Evolutionary conservation across 805 yeast genomes (phyloP), one percentile per base, ranked within the genome.

Genomic region (Jamesozyma rosinii): DNA sequence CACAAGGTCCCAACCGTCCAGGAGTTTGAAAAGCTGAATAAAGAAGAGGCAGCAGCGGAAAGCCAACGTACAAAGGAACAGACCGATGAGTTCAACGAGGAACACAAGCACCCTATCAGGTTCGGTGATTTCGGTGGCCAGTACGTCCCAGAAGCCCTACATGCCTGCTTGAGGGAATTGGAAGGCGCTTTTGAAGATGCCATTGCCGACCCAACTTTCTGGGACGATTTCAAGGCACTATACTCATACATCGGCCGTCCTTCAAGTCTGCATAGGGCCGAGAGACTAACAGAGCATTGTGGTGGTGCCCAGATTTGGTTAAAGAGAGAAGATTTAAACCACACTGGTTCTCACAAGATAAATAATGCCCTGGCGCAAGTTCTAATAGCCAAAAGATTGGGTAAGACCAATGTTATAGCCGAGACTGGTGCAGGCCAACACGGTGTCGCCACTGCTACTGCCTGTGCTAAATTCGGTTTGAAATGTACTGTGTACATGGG

Each of bases 71-170:
- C 24, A 6, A 19, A 19, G 13, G 21, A 33, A 17, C 21, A n/a
- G 6, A 15, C 6, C 13, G 51, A 49, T 32, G 43, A 43, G 19
- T 74, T 76, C 49, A 70, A 70, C 45, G 92, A 83, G 62, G 47
- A 50, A 4, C 92, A 83, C 59, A 75, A 77, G 49, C 83, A 75
- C 60, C 75, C 79, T 52, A 82, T 90, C 44, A 74, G 83, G 49
- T 90, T 90, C 56, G 99, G 97, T 58, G 88, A 79, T 40, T 94
- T 87, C 60, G 99, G 99, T 63, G 99, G 99, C 47, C 98, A 92
- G 69, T 92, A 87, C 60, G 98, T 92, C 34, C 99, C 99, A 33
- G 99, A 92, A 70, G 86, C 95, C 19, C 70, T 92, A 58, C 90
- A 89, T 66, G 77, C 95, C 36, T 90, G 97, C 70, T 73, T 92